A percentile compares a stretch with the other conserved stretches of the same genome.
Evolutionary conservation across 2,329 filamentous ascomycete genomes (phyloP).

Genomic region (Alternaria infectoria): DNA sequence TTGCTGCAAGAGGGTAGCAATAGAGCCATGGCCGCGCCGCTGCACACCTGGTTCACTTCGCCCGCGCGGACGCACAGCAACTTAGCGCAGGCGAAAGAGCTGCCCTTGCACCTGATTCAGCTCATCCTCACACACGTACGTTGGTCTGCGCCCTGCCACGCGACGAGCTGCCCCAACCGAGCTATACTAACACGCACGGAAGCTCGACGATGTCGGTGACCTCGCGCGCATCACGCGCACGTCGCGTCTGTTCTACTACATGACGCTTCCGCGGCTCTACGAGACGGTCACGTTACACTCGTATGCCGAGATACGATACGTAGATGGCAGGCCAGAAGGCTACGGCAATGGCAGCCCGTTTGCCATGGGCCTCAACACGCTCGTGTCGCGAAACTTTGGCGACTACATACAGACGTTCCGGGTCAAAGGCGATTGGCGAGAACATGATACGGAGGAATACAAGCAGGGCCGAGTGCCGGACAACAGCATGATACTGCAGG

Average conservation of each 20-base stretch:
- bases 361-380: constrained; percentile 66
- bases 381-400: constrained; percentile 63
- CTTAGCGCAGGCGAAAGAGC: constrained; percentile 42
- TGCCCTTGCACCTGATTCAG: constrained; percentile 66
- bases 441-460: constrained; percentile 64
- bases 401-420: constrained; percentile 60
- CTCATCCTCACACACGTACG: constrained; percentile 63
- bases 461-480: constrained; percentile 67
- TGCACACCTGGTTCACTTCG: constrained; percentile 41
- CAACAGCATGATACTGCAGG: constrained; percentile 68
- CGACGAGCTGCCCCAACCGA: constrained; percentile 18
- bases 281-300: constrained; percentile 62
- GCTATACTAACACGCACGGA: constrained; percentile 13
- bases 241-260: constrained; percentile 68
- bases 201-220: constrained; percentile 65
- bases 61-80: constrained; percentile 40
- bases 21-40: constrained; percentile 36
- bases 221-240: constrained; percentile 66
- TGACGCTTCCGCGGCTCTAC: constrained; percentile 68
- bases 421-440: constrained; percentile 63
- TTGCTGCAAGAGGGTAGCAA: neutral
- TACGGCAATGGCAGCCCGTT: constrained; percentile 69
- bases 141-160: neutral
- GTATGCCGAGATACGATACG: constrained; percentile 65
- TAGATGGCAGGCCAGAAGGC: constrained; percentile 64